Conservation (phyloP, 2,329 filamentous ascomycete genomes). For the Botryotinia globosa region DNA sequence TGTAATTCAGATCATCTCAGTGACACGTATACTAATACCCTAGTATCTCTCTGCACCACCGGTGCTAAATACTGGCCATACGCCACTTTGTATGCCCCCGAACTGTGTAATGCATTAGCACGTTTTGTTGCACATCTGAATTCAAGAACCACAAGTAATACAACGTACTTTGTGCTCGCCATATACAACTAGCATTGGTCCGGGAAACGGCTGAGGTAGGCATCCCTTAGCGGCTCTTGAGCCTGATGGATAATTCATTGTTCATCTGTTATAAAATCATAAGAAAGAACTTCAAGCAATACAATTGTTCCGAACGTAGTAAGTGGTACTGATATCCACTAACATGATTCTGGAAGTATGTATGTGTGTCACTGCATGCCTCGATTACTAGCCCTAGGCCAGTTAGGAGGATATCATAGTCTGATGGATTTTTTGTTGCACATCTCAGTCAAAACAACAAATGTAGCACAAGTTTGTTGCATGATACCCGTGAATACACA, state of each 20-base stretch:
- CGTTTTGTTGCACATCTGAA: neutral
- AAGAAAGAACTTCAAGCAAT: neutral
- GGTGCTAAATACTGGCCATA: neutral
- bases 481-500: neutral
- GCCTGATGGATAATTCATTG: too few species aligned
- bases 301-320: neutral
- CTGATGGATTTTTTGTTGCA: conserved; percentile 7
- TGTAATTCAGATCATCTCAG: neutral
- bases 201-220: neutral
- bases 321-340: neutral
- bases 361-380: neutral
- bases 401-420: neutral
- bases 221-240: neutral
- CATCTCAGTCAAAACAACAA: neutral
- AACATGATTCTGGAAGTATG: neutral
- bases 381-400: neutral
- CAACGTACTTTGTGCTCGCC: neutral
- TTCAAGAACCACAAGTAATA: neutral
- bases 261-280: neutral
- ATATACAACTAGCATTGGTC: neutral
- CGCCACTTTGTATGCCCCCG: neutral
- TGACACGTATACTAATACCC: neutral
- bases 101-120: neutral
- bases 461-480: neutral
- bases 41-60: neutral